Conservation (phyloP, 306 rosid genomes). For the Ceratonia siliqua region DNA sequence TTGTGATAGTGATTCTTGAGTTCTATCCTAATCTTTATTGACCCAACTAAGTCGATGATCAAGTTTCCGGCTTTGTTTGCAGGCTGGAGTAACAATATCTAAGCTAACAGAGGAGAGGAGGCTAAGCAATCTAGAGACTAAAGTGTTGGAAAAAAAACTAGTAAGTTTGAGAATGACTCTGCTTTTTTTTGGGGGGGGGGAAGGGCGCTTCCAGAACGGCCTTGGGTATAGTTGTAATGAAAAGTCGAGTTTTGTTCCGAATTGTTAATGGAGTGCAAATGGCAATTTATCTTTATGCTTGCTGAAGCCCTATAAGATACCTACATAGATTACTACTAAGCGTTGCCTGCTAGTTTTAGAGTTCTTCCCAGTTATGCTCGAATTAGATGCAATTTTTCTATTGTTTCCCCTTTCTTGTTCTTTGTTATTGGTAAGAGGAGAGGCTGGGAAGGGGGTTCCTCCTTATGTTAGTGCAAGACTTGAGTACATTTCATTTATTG, state of each 20-base stretch:
- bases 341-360: background rate
- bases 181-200: background rate
- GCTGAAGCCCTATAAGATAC: background rate
- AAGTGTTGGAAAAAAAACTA: constrained; percentile 54
- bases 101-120: constrained; percentile 72
- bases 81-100: constrained; percentile 70
- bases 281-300: constrained; percentile 14
- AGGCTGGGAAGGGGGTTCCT: background rate
- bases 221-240: background rate
- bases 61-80: constrained; percentile 36
- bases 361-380: constrained; percentile 19
- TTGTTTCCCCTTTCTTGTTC: background rate
- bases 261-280: background rate
- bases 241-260: background rate
- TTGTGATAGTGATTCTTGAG: constrained; percentile 14
- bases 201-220: background rate
- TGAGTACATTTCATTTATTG: constrained; percentile 17
- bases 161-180: constrained; percentile 45
- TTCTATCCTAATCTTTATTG: constrained; percentile 17
- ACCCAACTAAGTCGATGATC: constrained; percentile 8
- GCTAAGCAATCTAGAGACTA: constrained; percentile 57
- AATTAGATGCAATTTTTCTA: background rate
- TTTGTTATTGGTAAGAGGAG: background rate
- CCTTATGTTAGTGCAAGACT: background rate
- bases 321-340: background rate